Percentiles rank a stretch among this genome's conserved stretches.
Conservation (phyloP, 2,329 filamentous ascomycete species). For the Nemania sp. region DNA sequence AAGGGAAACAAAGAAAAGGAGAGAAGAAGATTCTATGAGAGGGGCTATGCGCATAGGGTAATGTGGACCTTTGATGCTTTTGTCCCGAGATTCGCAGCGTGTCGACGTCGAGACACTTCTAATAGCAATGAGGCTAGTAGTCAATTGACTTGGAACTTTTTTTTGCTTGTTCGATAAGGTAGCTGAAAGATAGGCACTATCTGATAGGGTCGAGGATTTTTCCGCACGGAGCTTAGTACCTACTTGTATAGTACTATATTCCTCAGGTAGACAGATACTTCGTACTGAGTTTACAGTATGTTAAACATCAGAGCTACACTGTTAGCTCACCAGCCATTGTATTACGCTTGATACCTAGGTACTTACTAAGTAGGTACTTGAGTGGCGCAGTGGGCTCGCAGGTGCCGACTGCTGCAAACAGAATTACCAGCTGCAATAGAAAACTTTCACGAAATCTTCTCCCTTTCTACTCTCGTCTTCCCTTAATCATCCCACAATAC, state of each 20-base stretch:
- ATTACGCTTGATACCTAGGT: neutral
- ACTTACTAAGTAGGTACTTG: no score
- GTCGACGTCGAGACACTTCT: conserved; percentile 14
- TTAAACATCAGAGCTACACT: neutral
- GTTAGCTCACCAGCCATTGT: neutral
- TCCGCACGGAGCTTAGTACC: conserved; percentile 25
- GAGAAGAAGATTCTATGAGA: neutral
- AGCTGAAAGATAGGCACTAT: conserved; percentile 25
- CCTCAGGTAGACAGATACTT: neutral
- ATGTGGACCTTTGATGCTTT: conserved; percentile 19
- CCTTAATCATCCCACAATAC: neutral
- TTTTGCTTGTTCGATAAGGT: conserved; percentile 39
- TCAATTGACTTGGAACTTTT: conserved; percentile 37
- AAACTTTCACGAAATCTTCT: conserved; percentile 2
- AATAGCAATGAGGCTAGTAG: conserved; percentile 9
- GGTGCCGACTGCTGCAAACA: neutral
- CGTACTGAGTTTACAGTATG: neutral
- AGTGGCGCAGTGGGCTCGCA: neutral
- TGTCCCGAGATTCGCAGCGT: conserved; percentile 12
- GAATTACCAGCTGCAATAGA: neutral
- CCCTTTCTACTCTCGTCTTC: neutral
- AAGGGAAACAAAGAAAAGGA: conserved; percentile 6
- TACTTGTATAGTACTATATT: neutral
- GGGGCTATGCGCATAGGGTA: conserved; percentile 1
- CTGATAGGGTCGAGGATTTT: conserved; percentile 40